These are phyloP conservation scores for Apiospora koreana DNA, from an alignment of 2,329 filamentous ascomycete species.

Conservation along the genomic window DNA sequence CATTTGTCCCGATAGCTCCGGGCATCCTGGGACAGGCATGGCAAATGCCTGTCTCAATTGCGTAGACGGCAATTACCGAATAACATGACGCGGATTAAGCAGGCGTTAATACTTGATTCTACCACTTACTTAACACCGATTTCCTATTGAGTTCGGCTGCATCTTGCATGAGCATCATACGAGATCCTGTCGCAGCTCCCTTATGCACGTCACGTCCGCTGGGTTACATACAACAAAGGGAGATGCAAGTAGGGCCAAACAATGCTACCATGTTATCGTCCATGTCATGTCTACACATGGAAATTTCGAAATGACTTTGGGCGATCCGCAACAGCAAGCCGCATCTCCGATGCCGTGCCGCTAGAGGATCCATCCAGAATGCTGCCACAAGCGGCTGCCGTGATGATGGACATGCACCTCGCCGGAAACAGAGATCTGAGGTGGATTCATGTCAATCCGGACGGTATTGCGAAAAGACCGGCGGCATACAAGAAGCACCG, in stretches of 20 bases:
- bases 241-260: neutral
- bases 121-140: neutral
- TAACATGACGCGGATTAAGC: neutral
- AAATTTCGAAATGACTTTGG: neutral
- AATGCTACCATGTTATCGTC: neutral
- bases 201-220: slow-evolving; percentile 1
- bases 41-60: neutral
- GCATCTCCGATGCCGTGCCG: neutral
- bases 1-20: neutral
- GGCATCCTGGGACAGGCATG: neutral
- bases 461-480: neutral
- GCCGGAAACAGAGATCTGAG: neutral
- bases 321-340: neutral
- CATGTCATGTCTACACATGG: neutral
- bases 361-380: neutral
- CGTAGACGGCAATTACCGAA: neutral
- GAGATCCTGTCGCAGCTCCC: neutral
- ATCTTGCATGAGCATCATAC: slow-evolving; percentile 8
- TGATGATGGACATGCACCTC: neutral
- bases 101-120: neutral
- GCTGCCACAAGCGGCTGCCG: neutral
- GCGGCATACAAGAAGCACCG: neutral
- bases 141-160: neutral
- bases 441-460: neutral
- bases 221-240: neutral